Base-by-base conservation (phyloP, 2,329 filamentous ascomycete species). In the Pseudogymnoascus sp. region DNA sequence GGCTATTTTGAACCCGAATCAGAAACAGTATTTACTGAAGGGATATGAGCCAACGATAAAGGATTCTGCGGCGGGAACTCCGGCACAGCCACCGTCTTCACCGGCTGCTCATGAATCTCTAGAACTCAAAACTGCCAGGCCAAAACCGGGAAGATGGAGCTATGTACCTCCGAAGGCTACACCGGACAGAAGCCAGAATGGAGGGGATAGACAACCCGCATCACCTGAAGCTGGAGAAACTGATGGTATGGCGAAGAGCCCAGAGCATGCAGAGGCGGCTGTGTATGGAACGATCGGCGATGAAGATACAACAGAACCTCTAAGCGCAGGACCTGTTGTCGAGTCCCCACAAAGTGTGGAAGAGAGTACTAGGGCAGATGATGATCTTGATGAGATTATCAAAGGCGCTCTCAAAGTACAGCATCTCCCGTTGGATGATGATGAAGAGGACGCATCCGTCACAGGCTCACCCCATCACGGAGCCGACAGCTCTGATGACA, bases 341-440 rank as follows among this genome's bases (percentile, higher is more conserved):
- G 33, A 59, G 61, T 41, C 63, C 25, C 37, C 49, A 21, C 16
- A 14, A 18, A 12, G 9, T 33, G 28, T 33, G 3, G 49, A 55
- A 33, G 28, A 33, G 9, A 11, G 1, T 11, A 12, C 5, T 35
- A 60, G 16, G 16, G 21, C 16, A 41, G 66, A 70, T 7, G 87
- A 90, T 67, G 84, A 83, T 28, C 76, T 93, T 7, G 82, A 88
- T 33, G 76, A 83, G 37, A 82, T 84, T 61, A 91, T 95, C 63
- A 75, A 81, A 33, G 79, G 88, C 69, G 79, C 87, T 55, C 84
- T 82, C 68, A 78, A 83, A 62, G 81, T 83, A 33, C 82, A 83
- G 63, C 77, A 88, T 63, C 76, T 91, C 33, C 82, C 83, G 1
- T 69, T 86, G 4, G 81, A 83, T 62, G 70, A 72, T 5, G 79